Percentiles rank a stretch among this genome's conserved stretches.
These are phyloP conservation scores for Goffeauzyma gilvescens DNA, from an alignment of 768 basidiomycete species.

Conservation along the genomic window DNA sequence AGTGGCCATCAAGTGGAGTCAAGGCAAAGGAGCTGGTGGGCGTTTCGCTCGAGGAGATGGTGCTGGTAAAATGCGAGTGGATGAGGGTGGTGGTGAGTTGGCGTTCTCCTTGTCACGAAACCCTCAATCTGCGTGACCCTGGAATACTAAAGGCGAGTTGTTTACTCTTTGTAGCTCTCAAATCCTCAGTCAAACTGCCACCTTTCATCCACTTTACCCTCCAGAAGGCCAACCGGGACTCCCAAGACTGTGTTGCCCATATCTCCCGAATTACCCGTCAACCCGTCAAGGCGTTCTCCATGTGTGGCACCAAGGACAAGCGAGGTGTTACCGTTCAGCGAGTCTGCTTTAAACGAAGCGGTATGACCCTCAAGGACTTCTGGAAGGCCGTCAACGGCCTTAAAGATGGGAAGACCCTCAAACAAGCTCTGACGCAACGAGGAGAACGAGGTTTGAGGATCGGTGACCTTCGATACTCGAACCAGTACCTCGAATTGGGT, in stretches of 20 bases:
- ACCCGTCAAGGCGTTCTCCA: slow-evolving; percentile 58
- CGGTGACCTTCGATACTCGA: slow-evolving; percentile 68
- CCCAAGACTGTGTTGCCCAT: slow-evolving; percentile 74
- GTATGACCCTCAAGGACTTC: slow-evolving; percentile 50
- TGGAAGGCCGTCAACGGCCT: slow-evolving; percentile 66
- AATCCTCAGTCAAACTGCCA: slow-evolving; percentile 15
- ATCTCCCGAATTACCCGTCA: slow-evolving; percentile 61
- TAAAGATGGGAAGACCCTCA: slow-evolving; percentile 37
- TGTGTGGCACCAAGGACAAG: slow-evolving; percentile 96
- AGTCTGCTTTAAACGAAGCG: slow-evolving; percentile 36
- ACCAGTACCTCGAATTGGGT: slow-evolving; percentile 66
- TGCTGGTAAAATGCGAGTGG: slow-evolving; percentile 30
- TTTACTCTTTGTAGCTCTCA: too few relatives aligned
- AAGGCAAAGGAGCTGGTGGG: slow-evolving; percentile 34
- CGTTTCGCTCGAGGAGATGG: slow-evolving; percentile 39
- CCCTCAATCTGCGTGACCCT: slow-evolving; percentile 23
- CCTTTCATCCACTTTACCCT: slow-evolving; percentile 90
- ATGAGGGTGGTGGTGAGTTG: slow-evolving; percentile 3
- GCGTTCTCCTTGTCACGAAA: neutral
- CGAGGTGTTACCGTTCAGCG: slow-evolving; percentile 89
- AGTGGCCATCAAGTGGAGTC: slow-evolving; percentile 60
- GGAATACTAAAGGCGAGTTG: too few relatives aligned
- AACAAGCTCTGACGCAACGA: slow-evolving; percentile 47
- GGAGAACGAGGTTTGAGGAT: slow-evolving; percentile 80
- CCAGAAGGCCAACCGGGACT: slow-evolving; percentile 94